phyloP scores from a whole-genome alignment of 2,329 filamentous ascomycete genomes.

The Fusarium azukiicola region DNA sequence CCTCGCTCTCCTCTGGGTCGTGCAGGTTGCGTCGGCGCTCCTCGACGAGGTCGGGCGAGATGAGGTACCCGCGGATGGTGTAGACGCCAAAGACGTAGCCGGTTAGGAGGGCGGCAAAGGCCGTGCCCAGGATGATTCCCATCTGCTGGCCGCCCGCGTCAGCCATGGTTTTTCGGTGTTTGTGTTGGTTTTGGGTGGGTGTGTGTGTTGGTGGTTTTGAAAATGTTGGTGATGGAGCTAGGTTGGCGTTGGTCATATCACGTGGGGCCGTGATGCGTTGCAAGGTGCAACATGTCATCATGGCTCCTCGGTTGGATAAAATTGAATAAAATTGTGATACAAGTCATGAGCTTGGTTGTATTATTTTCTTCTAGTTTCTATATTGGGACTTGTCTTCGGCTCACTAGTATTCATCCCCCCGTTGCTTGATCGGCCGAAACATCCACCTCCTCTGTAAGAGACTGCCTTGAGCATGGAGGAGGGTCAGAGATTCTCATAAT shows the following conservation, averaged over 20 bases:
- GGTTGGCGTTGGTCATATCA: constrained; percentile 39
- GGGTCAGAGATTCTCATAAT: no score
- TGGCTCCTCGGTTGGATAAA: background rate
- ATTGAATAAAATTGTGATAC: background rate
- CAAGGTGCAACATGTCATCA: background rate
- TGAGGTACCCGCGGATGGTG: constrained; percentile 79
- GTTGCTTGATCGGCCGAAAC: background rate
- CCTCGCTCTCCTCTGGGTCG: constrained; percentile 84
- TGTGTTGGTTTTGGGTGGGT: constrained; percentile 18
- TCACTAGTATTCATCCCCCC: no score
- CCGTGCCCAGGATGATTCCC: constrained; percentile 85
- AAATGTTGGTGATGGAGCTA: constrained; percentile 42
- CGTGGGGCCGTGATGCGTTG: constrained; percentile 41
- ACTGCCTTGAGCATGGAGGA: no score
- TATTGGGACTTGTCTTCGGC: background rate
- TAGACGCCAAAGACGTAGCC: constrained; percentile 93
- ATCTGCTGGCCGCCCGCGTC: constrained; percentile 68
- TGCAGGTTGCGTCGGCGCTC: constrained; percentile 76
- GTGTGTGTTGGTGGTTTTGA: constrained; percentile 17
- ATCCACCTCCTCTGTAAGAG: no score
- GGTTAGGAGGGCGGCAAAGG: constrained; percentile 85
- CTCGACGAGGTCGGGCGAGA: constrained; percentile 76
- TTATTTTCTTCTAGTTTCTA: rapidly evolving
- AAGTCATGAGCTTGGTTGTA: background rate
- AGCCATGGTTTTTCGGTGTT: constrained; percentile 46